A percentile compares a stretch with the other conserved stretches of the same genome.
Evolutionary conservation across 2,329 filamentous ascomycete species (phyloP).

Genomic region (Penicillium sp.): DNA sequence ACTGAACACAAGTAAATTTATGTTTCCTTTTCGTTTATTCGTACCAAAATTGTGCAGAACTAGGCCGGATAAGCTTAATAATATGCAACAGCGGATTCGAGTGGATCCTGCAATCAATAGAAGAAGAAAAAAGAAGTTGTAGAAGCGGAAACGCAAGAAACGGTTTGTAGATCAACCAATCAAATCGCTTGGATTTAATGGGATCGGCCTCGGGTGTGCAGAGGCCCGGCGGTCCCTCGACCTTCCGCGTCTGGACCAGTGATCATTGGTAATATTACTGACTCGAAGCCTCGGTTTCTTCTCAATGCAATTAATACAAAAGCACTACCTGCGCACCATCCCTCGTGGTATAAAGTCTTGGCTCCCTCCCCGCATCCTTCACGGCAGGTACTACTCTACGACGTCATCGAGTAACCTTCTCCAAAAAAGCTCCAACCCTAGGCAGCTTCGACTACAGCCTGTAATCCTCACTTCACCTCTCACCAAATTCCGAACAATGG

Average conservation of each 20-base stretch:
- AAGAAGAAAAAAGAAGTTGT: neutral
- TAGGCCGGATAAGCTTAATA: conserved; percentile 2
- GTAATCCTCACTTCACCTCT: neutral
- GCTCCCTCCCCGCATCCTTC: neutral
- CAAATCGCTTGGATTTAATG: neutral
- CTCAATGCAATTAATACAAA: conserved; percentile 8
- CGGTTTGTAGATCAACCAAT: conserved; percentile 11
- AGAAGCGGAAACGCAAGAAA: neutral
- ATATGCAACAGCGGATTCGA: neutral
- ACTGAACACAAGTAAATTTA: neutral
- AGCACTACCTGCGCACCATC: conserved; percentile 10
- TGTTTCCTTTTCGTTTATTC: neutral
- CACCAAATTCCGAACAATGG: conserved; percentile 45
- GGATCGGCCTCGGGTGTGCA: conserved; percentile 11
- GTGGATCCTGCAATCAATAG: conserved; percentile 1
- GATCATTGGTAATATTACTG: conserved; percentile 20
- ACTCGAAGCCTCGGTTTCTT: neutral
- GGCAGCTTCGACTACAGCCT: conserved; percentile 1
- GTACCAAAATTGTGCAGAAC: neutral
- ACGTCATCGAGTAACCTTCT: conserved; percentile 17
- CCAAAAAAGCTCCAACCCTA: conserved; percentile 1
- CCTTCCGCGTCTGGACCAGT: conserved; percentile 17
- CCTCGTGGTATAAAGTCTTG: neutral
- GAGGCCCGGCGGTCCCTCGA: conserved; percentile 9
- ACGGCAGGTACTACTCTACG: conserved; percentile 7